Base-by-base conservation (phyloP, 2,329 filamentous ascomycete genomes). In the Neoarthrinium moseri region DNA sequence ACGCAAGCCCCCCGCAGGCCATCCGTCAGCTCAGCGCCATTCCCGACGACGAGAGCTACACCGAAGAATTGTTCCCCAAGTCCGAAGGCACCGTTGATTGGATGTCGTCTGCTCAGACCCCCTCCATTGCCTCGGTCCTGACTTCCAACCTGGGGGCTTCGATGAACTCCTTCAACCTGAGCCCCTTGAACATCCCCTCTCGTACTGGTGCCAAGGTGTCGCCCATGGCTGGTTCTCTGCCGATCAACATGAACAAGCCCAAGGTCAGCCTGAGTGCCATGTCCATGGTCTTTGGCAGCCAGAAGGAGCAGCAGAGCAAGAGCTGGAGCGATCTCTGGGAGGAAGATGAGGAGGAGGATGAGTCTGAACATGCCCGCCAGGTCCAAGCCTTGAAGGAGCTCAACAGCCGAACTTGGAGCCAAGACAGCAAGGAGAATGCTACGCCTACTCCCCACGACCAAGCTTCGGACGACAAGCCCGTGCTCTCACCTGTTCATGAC, bases 271-370 rank as follows among this genome's bases (percentile, higher is more conserved):
- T 85, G 56, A 75, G 81, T 44, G 84, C 88, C 50, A 85, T 92
- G 77, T 84, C 88, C 4, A 81, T 86, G 61, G 81, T 92, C 41
- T 92, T 95, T 63, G 89, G 88, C 42, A 84, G 84, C 60, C 83
- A 87, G 63, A 80, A 83, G 51, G 87, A 92, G 36, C 74, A 80
- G 38, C 89, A 95, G 38, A 96, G 94, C 46, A 97, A 97, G 85
- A 97, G 94, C 75, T 99, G 94, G 94, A 96, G 91, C 61, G 94
- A 99, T 66, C 83, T 97, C 66, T 96, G 91, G 86, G 92, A 97
- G 48, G 92, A 97, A 66, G 92, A 97, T 44, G 73, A 76, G 36
- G 91, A 94, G 60, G 84, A 87, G 53, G 83, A 87, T 51, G 81
- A 88, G 56, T 80, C 86, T 57, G 81, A 86, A 60, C 77, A 77